phyloP scores from a whole-genome alignment of 768 basidiomycete genomes.

The Dictyophora rubrovolvata region DNA sequence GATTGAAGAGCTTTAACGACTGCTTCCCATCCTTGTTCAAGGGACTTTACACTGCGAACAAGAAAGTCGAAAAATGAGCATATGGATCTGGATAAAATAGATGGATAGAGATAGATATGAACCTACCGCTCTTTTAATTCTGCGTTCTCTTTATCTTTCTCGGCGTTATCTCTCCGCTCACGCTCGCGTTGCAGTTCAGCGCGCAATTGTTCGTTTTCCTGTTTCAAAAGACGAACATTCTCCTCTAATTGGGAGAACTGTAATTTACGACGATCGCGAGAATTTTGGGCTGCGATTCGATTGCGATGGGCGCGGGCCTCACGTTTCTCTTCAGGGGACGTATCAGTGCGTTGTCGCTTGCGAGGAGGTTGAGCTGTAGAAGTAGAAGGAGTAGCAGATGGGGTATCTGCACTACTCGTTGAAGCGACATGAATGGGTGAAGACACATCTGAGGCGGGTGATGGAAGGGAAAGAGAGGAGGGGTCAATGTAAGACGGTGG shows the following conservation, averaged over 20 bases:
- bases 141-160: slow-evolving; percentile 52
- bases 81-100: not conserved
- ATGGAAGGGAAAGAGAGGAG: slow-evolving; percentile 29
- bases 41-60: slow-evolving; percentile 41
- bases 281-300: slow-evolving; percentile 88
- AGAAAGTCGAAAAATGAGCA: not conserved
- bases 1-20: slow-evolving; percentile 65
- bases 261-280: slow-evolving; percentile 80
- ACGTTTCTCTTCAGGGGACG: slow-evolving; percentile 66
- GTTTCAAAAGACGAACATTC: slow-evolving; percentile 63
- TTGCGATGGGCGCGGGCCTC: slow-evolving; percentile 88
- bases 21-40: slow-evolving; percentile 74
- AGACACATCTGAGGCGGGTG: slow-evolving; percentile 22
- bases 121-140: slow-evolving; percentile 55
- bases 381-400: slow-evolving; percentile 11
- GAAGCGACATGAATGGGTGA: slow-evolving; percentile 16
- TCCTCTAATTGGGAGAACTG: slow-evolving; percentile 64
- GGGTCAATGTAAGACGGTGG: slow-evolving; percentile 26
- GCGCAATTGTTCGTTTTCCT: slow-evolving; percentile 70
- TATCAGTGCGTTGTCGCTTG: slow-evolving; percentile 60
- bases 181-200: slow-evolving; percentile 32
- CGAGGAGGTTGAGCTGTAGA: slow-evolving; percentile 38
- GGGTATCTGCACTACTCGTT: slow-evolving; percentile 9
- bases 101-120: not conserved
- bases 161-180: slow-evolving; percentile 28